These are phyloP conservation scores for Cymbidium sinense DNA, from an alignment of 106 monocot genomes.

Conservation along the genomic window DNA sequence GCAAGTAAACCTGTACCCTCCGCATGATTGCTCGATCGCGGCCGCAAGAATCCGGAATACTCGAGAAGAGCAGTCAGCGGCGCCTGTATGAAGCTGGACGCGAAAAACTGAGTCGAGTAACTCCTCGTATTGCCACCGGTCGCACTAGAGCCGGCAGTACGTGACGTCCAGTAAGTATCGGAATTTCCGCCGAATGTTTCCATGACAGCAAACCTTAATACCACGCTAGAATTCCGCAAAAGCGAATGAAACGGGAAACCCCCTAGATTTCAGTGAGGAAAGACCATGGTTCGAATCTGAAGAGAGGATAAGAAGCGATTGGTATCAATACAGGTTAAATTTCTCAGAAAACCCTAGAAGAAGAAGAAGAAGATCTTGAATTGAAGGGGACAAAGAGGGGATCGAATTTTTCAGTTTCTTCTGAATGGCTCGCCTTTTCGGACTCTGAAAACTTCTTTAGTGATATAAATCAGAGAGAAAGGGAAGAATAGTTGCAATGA, in stretches of 20 bases:
- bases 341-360: not conserved
- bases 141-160: not conserved
- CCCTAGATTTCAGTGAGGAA: not conserved
- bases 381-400: not conserved
- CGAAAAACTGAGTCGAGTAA: slow-evolving; percentile 50
- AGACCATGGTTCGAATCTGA: not conserved
- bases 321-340: not conserved
- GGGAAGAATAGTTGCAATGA: too few species aligned
- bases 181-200: slow-evolving; percentile 22
- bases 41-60: slow-evolving; percentile 64
- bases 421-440: not conserved
- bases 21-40: slow-evolving; percentile 19
- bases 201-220: slow-evolving; percentile 11
- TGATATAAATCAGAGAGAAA: too few species aligned
- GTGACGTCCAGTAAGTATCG: slow-evolving; percentile 4
- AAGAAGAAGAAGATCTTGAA: slow-evolving; percentile 3
- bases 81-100: slow-evolving; percentile 65
- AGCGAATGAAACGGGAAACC: not conserved
- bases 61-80: slow-evolving; percentile 68
- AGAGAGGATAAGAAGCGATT: not conserved
- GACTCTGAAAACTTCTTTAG: not conserved
- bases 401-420: not conserved
- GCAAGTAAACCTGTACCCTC: slow-evolving; percentile 28
- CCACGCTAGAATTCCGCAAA: not conserved
- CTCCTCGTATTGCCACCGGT: slow-evolving; percentile 23